phyloP scores from a whole-genome alignment of 257 asterid genomes.

The Solanum tacnaense region DNA sequence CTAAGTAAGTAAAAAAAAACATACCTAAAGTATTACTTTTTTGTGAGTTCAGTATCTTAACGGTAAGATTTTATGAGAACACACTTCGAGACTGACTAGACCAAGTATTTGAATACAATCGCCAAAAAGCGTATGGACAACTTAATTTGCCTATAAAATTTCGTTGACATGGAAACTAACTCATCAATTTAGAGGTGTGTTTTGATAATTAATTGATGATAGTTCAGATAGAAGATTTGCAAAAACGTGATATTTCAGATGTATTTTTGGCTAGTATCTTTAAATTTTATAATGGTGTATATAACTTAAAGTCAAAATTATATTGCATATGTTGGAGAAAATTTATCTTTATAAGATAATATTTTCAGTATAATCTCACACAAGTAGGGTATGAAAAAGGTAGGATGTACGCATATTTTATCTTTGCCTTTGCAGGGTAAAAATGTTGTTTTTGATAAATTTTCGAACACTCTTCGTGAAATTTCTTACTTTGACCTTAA shows the following conservation, averaged over 20 bases:
- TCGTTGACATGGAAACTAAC: too few relatives aligned
- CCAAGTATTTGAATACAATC: too few relatives aligned
- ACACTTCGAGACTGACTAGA: background rate
- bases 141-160: background rate
- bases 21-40: too few relatives aligned
- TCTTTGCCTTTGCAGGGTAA: background rate
- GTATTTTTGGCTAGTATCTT: background rate
- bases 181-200: background rate
- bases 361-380: background rate
- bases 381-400: background rate
- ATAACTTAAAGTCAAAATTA: background rate
- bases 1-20: too few relatives aligned
- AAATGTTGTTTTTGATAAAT: too few relatives aligned
- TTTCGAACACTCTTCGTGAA: too few relatives aligned
- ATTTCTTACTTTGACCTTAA: background rate
- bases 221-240: too few relatives aligned
- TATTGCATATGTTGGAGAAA: background rate
- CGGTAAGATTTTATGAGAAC: too few relatives aligned
- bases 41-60: too few relatives aligned
- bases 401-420: background rate
- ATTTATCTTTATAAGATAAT: too few relatives aligned
- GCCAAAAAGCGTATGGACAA: background rate
- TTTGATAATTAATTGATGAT: background rate
- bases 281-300: background rate
- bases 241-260: too few relatives aligned